Conservation (phyloP, 352 stramenopile genomes). For the Saprolegnia diclina region DNA sequence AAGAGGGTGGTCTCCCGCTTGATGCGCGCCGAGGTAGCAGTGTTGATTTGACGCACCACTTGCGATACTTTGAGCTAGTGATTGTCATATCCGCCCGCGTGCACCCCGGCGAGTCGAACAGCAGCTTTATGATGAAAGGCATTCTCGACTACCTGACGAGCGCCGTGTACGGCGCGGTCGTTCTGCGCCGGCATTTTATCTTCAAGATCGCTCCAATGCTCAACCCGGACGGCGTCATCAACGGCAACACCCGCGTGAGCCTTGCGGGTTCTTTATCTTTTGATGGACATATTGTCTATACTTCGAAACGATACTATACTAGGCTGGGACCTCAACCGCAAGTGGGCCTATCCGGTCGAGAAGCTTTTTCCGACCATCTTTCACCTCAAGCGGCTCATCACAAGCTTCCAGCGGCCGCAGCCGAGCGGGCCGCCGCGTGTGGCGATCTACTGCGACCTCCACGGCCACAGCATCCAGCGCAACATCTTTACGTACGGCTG, state of each 20-base stretch:
- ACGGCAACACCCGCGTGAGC: constrained; percentile 87
- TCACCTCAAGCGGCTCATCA: constrained; percentile 67
- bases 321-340: constrained; percentile 73
- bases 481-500: constrained; percentile 87
- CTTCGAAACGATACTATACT: not conserved
- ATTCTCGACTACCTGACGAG: constrained; percentile 87
- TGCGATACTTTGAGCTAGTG: constrained; percentile 32
- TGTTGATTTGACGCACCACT: not conserved
- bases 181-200: constrained; percentile 74
- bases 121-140: constrained; percentile 91
- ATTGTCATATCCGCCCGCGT: constrained; percentile 86
- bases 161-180: constrained; percentile 42
- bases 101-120: constrained; percentile 85
- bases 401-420: constrained; percentile 41
- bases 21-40: constrained; percentile 49
- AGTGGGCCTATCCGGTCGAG: constrained; percentile 69
- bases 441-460: constrained; percentile 76
- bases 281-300: constrained; percentile 8
- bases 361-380: constrained; percentile 77
- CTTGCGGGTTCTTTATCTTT: constrained; percentile 46
- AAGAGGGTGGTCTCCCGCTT: constrained; percentile 34
- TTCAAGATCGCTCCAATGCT: constrained; percentile 92
- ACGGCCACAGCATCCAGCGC: constrained; percentile 74
- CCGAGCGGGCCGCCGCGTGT: constrained; percentile 41
- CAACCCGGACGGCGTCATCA: constrained; percentile 89